A percentile compares a stretch with the other conserved stretches of the same genome.
Evolutionary conservation across 2,329 filamentous ascomycete species (phyloP).

Genomic region (Aspergillus sp.): DNA sequence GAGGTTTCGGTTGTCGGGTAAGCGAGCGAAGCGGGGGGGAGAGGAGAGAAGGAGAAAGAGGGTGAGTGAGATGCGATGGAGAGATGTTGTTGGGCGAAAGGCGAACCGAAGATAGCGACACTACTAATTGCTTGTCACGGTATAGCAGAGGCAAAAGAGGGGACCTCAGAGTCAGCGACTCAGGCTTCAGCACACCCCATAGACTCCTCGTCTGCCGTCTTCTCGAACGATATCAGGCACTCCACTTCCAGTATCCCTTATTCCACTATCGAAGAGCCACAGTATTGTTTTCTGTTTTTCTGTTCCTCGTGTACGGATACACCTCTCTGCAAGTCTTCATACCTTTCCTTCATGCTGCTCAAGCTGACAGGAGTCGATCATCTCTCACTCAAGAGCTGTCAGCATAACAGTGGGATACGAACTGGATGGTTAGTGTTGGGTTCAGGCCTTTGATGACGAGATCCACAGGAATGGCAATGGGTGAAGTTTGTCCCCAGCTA

Average conservation of each 20-base stretch:
- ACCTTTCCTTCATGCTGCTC: neutral
- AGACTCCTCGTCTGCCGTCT: neutral
- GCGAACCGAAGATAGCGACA: slow-evolving; percentile 1
- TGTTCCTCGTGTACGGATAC: neutral
- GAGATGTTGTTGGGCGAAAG: neutral
- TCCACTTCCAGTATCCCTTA: neutral
- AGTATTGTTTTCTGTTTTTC: neutral
- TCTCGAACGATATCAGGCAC: neutral
- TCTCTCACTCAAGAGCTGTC: neutral
- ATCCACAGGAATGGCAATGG: slow-evolving; percentile 7
- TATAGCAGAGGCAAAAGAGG: neutral
- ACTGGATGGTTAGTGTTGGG: slow-evolving; percentile 4
- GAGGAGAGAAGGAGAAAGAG: slow-evolving; percentile 15
- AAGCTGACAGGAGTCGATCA: neutral
- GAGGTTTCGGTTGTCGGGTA: slow-evolving; percentile 18
- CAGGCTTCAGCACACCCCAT: too few species aligned
- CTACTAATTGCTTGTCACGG: neutral
- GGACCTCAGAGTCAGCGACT: neutral
- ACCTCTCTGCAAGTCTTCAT: neutral
- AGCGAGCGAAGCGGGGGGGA: slow-evolving; percentile 16
- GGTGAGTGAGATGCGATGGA: slow-evolving; percentile 16
- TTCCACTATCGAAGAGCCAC: too few species aligned
- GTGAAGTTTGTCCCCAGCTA: neutral
- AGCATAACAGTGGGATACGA: neutral
- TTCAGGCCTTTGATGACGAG: slow-evolving; percentile 10